Evolutionary conservation across 1,284 basidiomycete genomes (phyloP).

Genomic region (Grifola frondosa): DNA sequence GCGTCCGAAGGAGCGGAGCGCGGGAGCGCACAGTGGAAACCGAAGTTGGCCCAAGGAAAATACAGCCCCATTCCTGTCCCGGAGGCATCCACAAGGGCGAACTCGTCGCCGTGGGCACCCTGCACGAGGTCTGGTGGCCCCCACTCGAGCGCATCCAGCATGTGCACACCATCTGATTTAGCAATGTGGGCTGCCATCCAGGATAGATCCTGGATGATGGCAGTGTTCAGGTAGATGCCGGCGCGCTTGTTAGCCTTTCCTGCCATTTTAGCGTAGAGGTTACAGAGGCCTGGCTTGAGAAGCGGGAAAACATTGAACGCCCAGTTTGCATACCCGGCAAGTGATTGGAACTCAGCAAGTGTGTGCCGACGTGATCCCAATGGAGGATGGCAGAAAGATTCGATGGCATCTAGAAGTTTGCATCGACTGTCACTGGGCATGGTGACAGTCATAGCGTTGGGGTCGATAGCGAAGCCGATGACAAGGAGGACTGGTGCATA

Average conservation of each 20-base stretch:
- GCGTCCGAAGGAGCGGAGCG: not conserved
- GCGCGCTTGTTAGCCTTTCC: constrained; percentile 22
- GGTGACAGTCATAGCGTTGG: constrained; percentile 29
- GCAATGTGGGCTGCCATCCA: constrained; percentile 27
- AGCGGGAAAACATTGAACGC: constrained; percentile 38
- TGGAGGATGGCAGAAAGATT: constrained; percentile 1
- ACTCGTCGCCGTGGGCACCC: not conserved
- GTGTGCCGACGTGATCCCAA: constrained; percentile 9
- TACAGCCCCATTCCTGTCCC: constrained; percentile 1
- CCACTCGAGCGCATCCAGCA: not conserved
- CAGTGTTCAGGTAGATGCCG: constrained; percentile 30
- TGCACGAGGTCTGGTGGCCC: not conserved
- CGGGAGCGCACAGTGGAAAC: not conserved
- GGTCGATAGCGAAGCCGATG: constrained; percentile 38
- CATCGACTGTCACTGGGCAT: constrained; percentile 16
- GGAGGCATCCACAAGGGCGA: not conserved
- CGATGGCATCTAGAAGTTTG: not conserved
- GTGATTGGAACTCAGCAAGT: constrained; percentile 29
- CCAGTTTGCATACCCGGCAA: constrained; percentile 42
- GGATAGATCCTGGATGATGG: constrained; percentile 23
- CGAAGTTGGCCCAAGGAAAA: constrained; percentile 7
- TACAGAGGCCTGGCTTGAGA: constrained; percentile 30
- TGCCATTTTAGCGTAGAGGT: constrained; percentile 36
- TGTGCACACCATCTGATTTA: not conserved
- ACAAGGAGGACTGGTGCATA: constrained; percentile 31